Evolutionary conservation across 345 rosid species (phyloP).

Genomic region (Syzygium aqueum): DNA sequence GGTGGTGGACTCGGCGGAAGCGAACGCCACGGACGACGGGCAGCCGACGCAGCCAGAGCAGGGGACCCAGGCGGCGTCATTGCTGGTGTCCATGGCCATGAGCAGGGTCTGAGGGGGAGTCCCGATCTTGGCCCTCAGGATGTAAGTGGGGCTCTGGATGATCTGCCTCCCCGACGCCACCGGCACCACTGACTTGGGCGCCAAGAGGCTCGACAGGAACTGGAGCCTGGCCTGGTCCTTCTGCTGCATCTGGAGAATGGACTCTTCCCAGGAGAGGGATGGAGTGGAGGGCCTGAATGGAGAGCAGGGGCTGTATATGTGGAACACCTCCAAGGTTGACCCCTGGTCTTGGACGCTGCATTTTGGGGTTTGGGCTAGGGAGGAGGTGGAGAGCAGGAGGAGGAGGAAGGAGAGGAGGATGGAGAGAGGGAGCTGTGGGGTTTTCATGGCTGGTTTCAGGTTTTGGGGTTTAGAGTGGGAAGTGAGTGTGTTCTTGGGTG

Average conservation of each 20-base stretch:
- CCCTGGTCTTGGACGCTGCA: constrained; percentile 32
- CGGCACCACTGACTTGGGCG: constrained; percentile 45
- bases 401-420: neutral
- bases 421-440: neutral
- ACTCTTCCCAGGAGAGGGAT: constrained; percentile 73
- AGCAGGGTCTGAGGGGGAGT: constrained; percentile 26
- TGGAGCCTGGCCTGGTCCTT: constrained; percentile 68
- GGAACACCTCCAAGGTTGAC: constrained; percentile 68
- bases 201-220: constrained; percentile 69
- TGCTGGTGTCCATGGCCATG: constrained; percentile 25
- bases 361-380: constrained; percentile 25
- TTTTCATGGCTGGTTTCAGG: neutral
- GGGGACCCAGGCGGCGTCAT: constrained; percentile 23
- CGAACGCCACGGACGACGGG: constrained; percentile 45
- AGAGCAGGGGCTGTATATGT: constrained; percentile 67
- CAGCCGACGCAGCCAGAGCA: constrained; percentile 26
- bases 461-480: neutral
- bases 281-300: constrained; percentile 49
- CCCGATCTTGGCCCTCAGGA: constrained; percentile 15
- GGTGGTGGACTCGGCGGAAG: constrained; percentile 43
- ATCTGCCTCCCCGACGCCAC: constrained; percentile 19
- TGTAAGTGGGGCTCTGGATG: constrained; percentile 22
- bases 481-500: neutral
- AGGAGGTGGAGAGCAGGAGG: constrained; percentile 8
- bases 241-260: constrained; percentile 53